Base-by-base conservation (phyloP, 176 grass and related monocot species). In the Raddia guianensis region DNA sequence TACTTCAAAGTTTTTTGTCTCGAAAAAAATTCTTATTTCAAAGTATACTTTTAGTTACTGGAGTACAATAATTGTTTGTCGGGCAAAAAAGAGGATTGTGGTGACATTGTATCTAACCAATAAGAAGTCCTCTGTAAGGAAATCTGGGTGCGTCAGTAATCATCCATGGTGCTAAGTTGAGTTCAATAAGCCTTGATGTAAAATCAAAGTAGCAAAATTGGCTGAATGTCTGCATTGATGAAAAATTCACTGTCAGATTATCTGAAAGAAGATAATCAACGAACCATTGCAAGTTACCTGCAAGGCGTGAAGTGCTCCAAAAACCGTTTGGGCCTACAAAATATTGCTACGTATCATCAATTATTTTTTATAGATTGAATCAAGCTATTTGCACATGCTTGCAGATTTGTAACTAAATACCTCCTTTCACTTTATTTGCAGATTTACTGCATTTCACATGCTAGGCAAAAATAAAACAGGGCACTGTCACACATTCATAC, bases 151-250 rank as follows among this genome's bases (percentile, higher is more conserved):
- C 59, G 71, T 98, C 95, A 40, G 60, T 86, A 73, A 98, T 91
- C 74, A 62, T 91, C 95, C 95, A 98, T 60, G 95, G 95, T 88
- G 90, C 95, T 12, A 82, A 86, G 68, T 91, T 78, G 43, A 98
- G 77, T 83, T 82, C 90, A 71, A 95, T 68, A 46, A 95, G 79
- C 46, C 85, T 92, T 57, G 88, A 87, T 15, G 88, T 84, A 55
- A 98, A 95, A 82, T 91, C 89, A 56, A 98, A 98, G 86, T 94
- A 89, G 43, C 95, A 98, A 49, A 98, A 59, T 80, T 98, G 92
- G 80, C 90, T 75, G 66, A 98, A 98, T 60, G 95, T 98, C 95
- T 98, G 81, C 82, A 83, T 66, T 72, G 47, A 74, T 49, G 59
- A 55, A 80, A 35, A 80, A 42, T 58, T 80, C 58, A 62, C 27